Evolutionary conservation across 441 rosid genomes (phyloP).

Genomic region (Corymbia calophylla): DNA sequence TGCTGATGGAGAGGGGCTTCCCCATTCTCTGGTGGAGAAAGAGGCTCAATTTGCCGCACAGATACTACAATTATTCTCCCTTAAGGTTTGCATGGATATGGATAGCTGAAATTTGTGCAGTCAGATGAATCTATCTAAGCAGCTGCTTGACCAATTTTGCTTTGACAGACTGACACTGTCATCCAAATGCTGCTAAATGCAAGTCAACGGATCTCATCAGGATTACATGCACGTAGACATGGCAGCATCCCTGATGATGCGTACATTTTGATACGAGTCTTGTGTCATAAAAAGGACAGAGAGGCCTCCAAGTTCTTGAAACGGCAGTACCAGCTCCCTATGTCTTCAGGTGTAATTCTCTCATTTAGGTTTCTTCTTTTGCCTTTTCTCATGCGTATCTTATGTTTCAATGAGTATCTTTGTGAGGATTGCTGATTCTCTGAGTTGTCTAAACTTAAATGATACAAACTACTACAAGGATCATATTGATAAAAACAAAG

Average conservation of each 20-base stretch:
- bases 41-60: slow-evolving; percentile 77
- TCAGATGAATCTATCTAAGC: background rate
- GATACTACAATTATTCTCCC: slow-evolving; percentile 66
- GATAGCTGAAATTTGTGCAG: background rate
- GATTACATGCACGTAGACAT: slow-evolving; percentile 44
- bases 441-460: background rate
- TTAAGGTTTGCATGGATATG: slow-evolving; percentile 45
- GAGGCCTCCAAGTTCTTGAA: slow-evolving; percentile 85
- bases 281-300: slow-evolving; percentile 96
- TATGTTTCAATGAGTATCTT: background rate
- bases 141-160: slow-evolving; percentile 1
- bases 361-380: background rate
- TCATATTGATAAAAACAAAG: background rate
- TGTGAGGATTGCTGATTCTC: background rate
- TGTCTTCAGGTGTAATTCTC: slow-evolving; percentile 74
- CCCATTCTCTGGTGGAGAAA: slow-evolving; percentile 73
- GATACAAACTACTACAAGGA: background rate
- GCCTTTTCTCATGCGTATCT: background rate
- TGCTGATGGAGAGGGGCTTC: slow-evolving; percentile 97
- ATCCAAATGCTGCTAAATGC: slow-evolving; percentile 87
- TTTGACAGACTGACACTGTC: slow-evolving; percentile 62
- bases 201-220: slow-evolving; percentile 65
- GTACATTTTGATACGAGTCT: slow-evolving; percentile 71
- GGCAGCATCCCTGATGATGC: slow-evolving; percentile 56
- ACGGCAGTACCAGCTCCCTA: slow-evolving; percentile 83